phyloP scores from a whole-genome alignment of 768 basidiomycete species.

The Lentinus tigrinus region DNA sequence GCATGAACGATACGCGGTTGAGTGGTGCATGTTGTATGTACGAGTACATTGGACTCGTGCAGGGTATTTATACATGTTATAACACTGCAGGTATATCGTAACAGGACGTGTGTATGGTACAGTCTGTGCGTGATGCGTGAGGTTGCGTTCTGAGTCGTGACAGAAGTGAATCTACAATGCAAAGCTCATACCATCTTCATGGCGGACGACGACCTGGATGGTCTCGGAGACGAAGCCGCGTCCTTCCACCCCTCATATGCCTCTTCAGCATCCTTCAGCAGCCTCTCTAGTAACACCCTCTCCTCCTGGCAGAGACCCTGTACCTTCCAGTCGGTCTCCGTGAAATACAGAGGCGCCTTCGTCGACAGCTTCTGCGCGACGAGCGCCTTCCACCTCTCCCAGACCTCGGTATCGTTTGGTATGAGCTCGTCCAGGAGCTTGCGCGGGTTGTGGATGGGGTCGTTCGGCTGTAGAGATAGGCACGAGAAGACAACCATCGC shows the following conservation, averaged over 20 bases:
- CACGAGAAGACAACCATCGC: conserved; percentile 9
- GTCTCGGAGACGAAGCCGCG: neutral
- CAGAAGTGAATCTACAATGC: too few species aligned
- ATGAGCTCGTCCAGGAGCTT: conserved; percentile 12
- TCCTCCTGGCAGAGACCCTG: neutral
- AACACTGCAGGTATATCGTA: too few species aligned
- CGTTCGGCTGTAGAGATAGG: neutral
- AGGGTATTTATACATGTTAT: too few species aligned
- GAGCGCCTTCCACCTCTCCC: conserved; percentile 9
- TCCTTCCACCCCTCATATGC: conserved; percentile 1
- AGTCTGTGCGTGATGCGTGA: too few species aligned
- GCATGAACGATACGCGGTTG: too few species aligned
- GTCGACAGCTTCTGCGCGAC: neutral
- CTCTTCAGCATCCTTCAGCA: conserved; percentile 10
- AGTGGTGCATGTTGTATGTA: too few species aligned
- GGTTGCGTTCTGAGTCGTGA: too few species aligned
- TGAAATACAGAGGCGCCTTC: neutral
- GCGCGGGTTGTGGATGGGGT: neutral
- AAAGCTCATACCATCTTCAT: neutral
- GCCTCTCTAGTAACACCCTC: neutral
- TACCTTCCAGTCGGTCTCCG: conserved; percentile 1
- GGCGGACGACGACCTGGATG: neutral
- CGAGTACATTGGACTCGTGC: too few species aligned
- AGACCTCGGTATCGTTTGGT: conserved; percentile 12
- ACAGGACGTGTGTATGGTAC: too few species aligned